These are phyloP conservation scores for Cerioporus squamosus DNA, from an alignment of 1,284 basidiomycete species.

Conservation along the genomic window DNA sequence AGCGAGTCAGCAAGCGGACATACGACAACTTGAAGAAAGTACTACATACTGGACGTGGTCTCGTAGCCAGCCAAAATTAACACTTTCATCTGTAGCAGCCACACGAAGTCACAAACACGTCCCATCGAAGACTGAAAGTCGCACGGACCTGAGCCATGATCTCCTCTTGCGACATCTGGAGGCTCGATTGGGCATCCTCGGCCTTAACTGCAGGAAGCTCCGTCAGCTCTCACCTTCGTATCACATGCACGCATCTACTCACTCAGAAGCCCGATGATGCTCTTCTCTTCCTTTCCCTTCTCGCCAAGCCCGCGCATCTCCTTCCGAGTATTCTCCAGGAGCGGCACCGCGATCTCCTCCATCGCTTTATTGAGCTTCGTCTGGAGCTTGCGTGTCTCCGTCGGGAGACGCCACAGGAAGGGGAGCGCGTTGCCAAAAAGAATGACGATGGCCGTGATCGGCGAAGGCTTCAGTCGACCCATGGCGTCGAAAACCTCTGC, in stretches of 20 bases:
- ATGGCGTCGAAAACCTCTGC: slow-evolving; percentile 52
- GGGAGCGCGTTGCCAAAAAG: slow-evolving; percentile 50
- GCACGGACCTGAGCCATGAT: slow-evolving; percentile 56
- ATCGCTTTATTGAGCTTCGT: slow-evolving; percentile 44
- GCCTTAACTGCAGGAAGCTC: slow-evolving; percentile 49
- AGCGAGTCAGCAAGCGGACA: background rate
- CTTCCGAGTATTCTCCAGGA: slow-evolving; percentile 48
- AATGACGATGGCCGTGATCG: slow-evolving; percentile 37
- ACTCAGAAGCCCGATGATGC: slow-evolving; percentile 60
- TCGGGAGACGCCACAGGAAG: slow-evolving; percentile 47
- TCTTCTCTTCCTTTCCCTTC: slow-evolving; percentile 46
- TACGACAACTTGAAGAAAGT: background rate
- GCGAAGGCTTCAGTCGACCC: slow-evolving; percentile 29
- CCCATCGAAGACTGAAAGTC: background rate
- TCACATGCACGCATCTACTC: slow-evolving; percentile 22
- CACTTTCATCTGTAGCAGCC: slow-evolving; percentile 37
- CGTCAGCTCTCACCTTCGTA: background rate
- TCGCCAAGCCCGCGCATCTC: slow-evolving; percentile 40
- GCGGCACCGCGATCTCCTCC: slow-evolving; percentile 48
- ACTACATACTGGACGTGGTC: slow-evolving; percentile 44
- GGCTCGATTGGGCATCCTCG: slow-evolving; percentile 42
- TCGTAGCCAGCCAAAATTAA: slow-evolving; percentile 47
- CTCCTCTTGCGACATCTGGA: slow-evolving; percentile 67
- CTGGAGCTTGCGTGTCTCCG: slow-evolving; percentile 39
- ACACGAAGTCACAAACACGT: background rate